Percentiles rank a stretch among this genome's conserved stretches.
Evolutionary conservation across 1,284 basidiomycete genomes (phyloP).

Genomic region (Somion occarium): DNA sequence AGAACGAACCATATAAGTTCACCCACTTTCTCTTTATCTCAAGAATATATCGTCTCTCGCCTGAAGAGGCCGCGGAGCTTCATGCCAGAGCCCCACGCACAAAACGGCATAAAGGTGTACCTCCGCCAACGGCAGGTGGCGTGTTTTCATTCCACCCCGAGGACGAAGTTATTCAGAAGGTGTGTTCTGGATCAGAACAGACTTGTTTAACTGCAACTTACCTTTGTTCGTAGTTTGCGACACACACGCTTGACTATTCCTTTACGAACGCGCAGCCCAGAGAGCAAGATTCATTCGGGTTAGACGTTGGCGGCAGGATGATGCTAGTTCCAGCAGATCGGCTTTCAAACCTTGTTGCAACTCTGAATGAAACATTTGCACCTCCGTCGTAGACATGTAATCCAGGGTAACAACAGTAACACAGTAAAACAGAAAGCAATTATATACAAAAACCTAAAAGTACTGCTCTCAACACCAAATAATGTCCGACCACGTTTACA

Average conservation of each 20-base stretch:
- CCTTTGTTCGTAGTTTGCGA: slow-evolving; percentile 44
- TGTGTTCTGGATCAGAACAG: slow-evolving; percentile 26
- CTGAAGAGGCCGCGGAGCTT: slow-evolving; percentile 52
- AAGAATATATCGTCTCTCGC: slow-evolving; percentile 63
- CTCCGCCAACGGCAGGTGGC: slow-evolving; percentile 36
- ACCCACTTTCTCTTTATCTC: slow-evolving; percentile 72
- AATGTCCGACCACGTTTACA: not conserved
- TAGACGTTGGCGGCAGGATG: slow-evolving; percentile 73
- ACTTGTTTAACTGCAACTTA: slow-evolving; percentile 4
- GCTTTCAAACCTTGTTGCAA: slow-evolving; percentile 35
- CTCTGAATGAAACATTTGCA: slow-evolving; percentile 25
- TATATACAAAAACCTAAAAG: slow-evolving; percentile 6
- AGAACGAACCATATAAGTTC: slow-evolving; percentile 70
- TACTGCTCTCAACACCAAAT: slow-evolving; percentile 6
- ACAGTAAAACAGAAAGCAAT: not conserved
- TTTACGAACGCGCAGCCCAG: slow-evolving; percentile 61
- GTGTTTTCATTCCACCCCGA: slow-evolving; percentile 83
- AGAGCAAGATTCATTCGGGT: slow-evolving; percentile 72
- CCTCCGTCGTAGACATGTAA: slow-evolving; percentile 16
- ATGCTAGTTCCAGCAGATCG: slow-evolving; percentile 59
- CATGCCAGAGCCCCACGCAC: slow-evolving; percentile 27
- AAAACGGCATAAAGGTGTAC: slow-evolving; percentile 34
- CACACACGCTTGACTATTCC: slow-evolving; percentile 58
- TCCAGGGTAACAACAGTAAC: not conserved
- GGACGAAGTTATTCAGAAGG: slow-evolving; percentile 72